Evolutionary conservation across 2,329 filamentous ascomycete genomes (phyloP).

Genomic region (Apiospora kogelbergensis): DNA sequence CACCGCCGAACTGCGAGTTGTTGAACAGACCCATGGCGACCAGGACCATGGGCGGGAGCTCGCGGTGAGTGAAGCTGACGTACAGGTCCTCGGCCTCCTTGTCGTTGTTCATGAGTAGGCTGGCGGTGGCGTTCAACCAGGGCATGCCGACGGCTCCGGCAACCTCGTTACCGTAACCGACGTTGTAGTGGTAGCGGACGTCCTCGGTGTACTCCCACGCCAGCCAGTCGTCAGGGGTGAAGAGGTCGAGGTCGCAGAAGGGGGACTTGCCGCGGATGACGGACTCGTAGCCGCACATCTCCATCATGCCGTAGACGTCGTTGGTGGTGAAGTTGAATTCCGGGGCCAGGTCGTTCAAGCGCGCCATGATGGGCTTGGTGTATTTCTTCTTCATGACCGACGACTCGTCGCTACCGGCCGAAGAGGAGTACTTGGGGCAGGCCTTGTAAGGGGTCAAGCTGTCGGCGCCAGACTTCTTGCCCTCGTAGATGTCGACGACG

Average conservation of each 20-base stretch:
- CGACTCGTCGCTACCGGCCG: constrained; percentile 56
- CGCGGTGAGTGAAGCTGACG: constrained; percentile 68
- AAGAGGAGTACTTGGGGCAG: constrained; percentile 62
- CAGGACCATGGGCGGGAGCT: constrained; percentile 65
- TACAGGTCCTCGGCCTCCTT: constrained; percentile 55
- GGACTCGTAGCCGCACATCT: constrained; percentile 65
- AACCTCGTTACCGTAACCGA: constrained; percentile 61
- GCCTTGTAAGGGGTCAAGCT: constrained; percentile 63
- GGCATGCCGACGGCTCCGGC: constrained; percentile 62
- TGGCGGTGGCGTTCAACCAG: constrained; percentile 63
- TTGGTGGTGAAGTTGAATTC: constrained; percentile 62
- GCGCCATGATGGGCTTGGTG: constrained; percentile 58
- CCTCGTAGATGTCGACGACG: constrained; percentile 56
- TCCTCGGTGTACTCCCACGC: constrained; percentile 66
- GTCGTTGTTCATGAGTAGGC: constrained; percentile 42
- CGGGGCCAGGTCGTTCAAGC: constrained; percentile 52
- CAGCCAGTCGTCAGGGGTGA: constrained; percentile 64
- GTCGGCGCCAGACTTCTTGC: constrained; percentile 56
- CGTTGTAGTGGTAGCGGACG: constrained; percentile 64
- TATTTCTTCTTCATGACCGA: constrained; percentile 52
- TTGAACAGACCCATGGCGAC: constrained; percentile 71
- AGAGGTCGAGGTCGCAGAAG: constrained; percentile 60
- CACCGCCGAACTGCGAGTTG: constrained; percentile 57
- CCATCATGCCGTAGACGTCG: constrained; percentile 66
- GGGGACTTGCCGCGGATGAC: constrained; percentile 62